Conservation (phyloP, 495 filamentous ascomycete genomes). For the Amphirosellinia nigrospora region DNA sequence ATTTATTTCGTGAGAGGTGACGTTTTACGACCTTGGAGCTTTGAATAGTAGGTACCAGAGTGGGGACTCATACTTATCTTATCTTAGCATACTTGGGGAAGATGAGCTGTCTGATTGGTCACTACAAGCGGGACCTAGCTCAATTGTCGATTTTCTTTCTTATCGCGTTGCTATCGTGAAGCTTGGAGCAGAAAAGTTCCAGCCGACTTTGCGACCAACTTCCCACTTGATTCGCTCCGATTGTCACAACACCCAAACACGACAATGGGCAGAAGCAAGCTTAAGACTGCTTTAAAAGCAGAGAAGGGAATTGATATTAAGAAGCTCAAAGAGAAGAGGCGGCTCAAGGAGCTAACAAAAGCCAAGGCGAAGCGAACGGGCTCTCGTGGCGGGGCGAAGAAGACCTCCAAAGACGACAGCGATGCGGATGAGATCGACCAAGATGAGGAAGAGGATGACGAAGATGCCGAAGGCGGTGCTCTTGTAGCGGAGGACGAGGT, state of each 20-base stretch:
- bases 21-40: no score
- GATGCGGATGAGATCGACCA: conserved; percentile 50
- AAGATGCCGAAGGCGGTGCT: conserved; percentile 25
- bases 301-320: conserved; percentile 72
- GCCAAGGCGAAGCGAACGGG: conserved; percentile 54
- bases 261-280: conserved; percentile 61
- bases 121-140: not conserved
- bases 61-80: not conserved
- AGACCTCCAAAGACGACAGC: conserved; percentile 42
- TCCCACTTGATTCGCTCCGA: conserved; percentile 19
- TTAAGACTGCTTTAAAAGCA: conserved; percentile 68
- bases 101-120: conserved; percentile 12
- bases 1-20: not conserved
- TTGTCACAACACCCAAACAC: conserved; percentile 27
- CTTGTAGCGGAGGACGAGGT: conserved; percentile 28
- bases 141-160: conserved; percentile 15
- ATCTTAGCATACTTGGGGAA: not conserved
- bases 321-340: conserved; percentile 64
- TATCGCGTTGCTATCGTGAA: conserved; percentile 27
- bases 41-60: no score
- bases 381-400: conserved; percentile 45
- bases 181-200: conserved; percentile 22
- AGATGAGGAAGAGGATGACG: conserved; percentile 44
- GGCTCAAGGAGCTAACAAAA: conserved; percentile 57
- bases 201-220: not conserved